Evolutionary conservation across 768 basidiomycete species (phyloP).

Genomic region (Tulasnella sp.): DNA sequence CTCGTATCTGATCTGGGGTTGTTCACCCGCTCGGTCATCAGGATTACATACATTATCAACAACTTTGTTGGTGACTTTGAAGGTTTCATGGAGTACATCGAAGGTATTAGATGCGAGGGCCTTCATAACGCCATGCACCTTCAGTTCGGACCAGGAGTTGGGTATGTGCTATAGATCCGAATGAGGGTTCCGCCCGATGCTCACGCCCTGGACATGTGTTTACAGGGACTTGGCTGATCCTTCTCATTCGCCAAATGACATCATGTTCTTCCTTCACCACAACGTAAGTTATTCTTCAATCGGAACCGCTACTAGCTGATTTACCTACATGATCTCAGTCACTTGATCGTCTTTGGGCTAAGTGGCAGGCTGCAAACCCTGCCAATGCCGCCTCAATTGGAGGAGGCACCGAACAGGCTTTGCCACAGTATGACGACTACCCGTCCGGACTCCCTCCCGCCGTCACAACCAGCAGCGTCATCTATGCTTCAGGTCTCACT

Average conservation of each 20-base stretch:
- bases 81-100: background rate
- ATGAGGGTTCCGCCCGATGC: background rate
- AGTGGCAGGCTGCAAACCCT: background rate
- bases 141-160: background rate
- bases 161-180: background rate
- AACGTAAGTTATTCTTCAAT: background rate
- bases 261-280: too few species aligned
- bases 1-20: too few species aligned
- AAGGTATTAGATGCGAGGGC: background rate
- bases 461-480: background rate
- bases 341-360: slow-evolving; percentile 7
- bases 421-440: background rate
- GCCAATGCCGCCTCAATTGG: background rate
- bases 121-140: background rate
- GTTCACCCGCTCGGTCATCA: too few species aligned
- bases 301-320: background rate
- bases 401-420: background rate
- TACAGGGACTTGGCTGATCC: slow-evolving; percentile 1
- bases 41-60: background rate
- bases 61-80: background rate
- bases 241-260: slow-evolving; percentile 3
- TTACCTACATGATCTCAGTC: background rate
- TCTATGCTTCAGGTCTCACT: background rate
- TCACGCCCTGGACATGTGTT: background rate
- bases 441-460: background rate